These are phyloP conservation scores for Fusarium sp. DNA, from an alignment of 2,329 filamentous ascomycete genomes.

Conservation along the genomic window DNA sequence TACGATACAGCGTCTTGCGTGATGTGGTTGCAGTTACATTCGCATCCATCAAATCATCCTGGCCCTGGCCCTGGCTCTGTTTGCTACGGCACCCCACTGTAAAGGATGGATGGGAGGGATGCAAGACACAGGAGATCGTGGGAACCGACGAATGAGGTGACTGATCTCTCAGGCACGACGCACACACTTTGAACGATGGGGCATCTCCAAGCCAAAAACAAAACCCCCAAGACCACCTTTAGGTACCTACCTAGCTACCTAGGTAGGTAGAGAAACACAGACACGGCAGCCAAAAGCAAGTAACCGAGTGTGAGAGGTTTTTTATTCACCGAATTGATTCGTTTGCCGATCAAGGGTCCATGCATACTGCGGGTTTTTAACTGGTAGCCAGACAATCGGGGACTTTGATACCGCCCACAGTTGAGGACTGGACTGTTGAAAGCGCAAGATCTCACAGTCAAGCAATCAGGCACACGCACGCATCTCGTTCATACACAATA, in stretches of 20 bases:
- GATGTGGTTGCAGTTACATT: constrained; percentile 32
- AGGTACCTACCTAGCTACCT: too few species aligned
- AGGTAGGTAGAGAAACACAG: background rate
- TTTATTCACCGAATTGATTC: background rate
- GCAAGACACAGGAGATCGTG: constrained; percentile 45
- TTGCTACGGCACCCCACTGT: constrained; percentile 15
- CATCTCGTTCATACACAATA: background rate
- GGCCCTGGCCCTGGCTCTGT: constrained; percentile 23
- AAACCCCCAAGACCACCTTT: background rate
- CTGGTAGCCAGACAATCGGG: too few species aligned
- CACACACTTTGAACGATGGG: constrained; percentile 23
- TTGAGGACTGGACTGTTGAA: background rate
- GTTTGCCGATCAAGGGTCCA: background rate
- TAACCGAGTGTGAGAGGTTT: background rate
- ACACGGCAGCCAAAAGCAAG: constrained; percentile 1
- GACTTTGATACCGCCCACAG: too few species aligned
- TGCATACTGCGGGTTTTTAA: background rate
- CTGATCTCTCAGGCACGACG: constrained; percentile 34
- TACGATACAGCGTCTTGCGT: constrained; percentile 13
- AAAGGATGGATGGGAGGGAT: constrained; percentile 18
- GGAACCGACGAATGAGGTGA: constrained; percentile 40
- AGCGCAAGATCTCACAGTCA: background rate
- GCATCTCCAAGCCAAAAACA: constrained; percentile 9
- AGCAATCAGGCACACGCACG: background rate
- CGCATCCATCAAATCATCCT: constrained; percentile 17